Evolutionary conservation across 2,329 filamentous ascomycete genomes (phyloP), one percentile per base, ranked within the genome.

Genomic region (Rhynchosporium graminicola): DNA sequence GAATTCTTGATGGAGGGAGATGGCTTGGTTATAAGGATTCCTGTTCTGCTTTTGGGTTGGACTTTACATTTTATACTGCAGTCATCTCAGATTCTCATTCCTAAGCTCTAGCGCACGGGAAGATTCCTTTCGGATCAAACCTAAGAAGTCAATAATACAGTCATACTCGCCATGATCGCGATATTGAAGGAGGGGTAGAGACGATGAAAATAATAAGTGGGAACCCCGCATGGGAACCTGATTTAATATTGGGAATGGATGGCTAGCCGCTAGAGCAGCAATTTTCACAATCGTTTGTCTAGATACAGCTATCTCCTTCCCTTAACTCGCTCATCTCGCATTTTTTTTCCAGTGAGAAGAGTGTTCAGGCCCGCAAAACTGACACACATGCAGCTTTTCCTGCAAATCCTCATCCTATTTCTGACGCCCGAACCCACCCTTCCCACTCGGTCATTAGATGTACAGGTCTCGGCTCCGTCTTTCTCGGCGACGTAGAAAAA

Each of bases 271-370:
- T n/a, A 13, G 45, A 9, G 45, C 45, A 20, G 45, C 45, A 9
- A 20, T 7, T 60, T 97, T 95, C 75, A 91, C 86, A 6, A 94
- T 90, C 0, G 87, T 97, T 47, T 97, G 93, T 77, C 94, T 97
- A 74, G 97, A 98, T 77, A 91, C 91, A 0, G 86, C 90, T 47
- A 77, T 97, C 62, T 98, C 97, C 76, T 85, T 97, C 2, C 86
- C 91, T 3, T 97, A 90, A 86, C 86, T 98, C 0, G 86, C 86
- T 98, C 0, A 79, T 90, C 0, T 89, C 90, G 0, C 88, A 95
- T 77, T 96, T 91, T 74, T 74, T 81, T 90, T 31, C 86, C 85
- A 69, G 84, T 86, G 61, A 90, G 91, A 31, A 89, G 90, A 7
- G 79, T 86, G 0, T 79, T 94, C 71, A 83, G 84, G 69, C 84